Base-by-base conservation (phyloP, 371 early-diverging fungal genomes). In the Syncephalastrum sp. region DNA sequence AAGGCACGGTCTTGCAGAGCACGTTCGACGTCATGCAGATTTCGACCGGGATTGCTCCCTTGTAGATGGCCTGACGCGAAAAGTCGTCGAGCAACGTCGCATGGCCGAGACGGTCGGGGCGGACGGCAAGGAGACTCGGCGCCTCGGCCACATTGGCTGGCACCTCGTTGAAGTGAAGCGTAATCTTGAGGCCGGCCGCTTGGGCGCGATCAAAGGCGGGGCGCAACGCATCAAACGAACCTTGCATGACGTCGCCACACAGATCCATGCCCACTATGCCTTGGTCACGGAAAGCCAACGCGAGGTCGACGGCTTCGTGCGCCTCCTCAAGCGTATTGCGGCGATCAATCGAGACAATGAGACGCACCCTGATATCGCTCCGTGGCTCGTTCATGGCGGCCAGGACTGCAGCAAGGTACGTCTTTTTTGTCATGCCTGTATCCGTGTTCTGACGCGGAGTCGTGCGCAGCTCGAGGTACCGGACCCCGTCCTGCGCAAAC, bases 11-110 rank as follows among this genome's bases (percentile, higher is more conserved):
- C 49, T 82, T 80, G 54, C 82, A 72, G 7, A 84, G 42, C 1
- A 88, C 53, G 53, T 88, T 88, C n/a, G 85, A 83, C 7, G 87
- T 82, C 77, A 87, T 74, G 58, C 88, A 88, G 0, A 84, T 69
- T 59, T 88, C 88, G 23, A 88, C 62, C 6, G 84, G 84, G 21
- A 83, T 77, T 15, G 62, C 42, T 4, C 69, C 50, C 10, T 59
- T 50, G 53, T 70, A 71, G 8, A 88, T 72, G 3, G 25, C 55
- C 25, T 63, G 53, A 27, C 76, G 63, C n/a, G 66, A 64, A 7
- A 46, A 63, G 13, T 70, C 70, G 49, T 75, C 70, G 3, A 87
- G 53, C 16, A 74, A 55, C 0, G 85, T 88, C 12, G 81, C 84
- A 62, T 88, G 88, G 1, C 87, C 88, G 21, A 88, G 47, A 8